These are phyloP conservation scores for Aspergillus floridensis DNA, from an alignment of 2,329 filamentous ascomycete genomes.

Conservation along the genomic window DNA sequence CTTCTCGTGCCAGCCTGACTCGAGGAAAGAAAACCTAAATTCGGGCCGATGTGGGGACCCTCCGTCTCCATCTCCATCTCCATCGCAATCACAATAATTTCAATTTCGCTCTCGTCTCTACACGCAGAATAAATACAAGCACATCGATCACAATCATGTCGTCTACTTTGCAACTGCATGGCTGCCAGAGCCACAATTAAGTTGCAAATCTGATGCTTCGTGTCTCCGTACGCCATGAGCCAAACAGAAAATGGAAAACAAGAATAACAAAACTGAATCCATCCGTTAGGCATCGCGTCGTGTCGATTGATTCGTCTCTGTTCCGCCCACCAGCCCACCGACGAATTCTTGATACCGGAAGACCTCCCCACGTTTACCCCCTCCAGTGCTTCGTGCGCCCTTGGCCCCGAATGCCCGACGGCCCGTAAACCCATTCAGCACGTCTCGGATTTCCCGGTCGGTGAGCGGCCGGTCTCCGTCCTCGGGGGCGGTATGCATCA, in stretches of 20 bases:
- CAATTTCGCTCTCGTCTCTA: neutral
- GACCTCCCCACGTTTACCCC: conserved; percentile 71
- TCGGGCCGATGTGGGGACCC: neutral
- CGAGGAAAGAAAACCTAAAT: neutral
- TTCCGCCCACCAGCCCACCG: conserved; percentile 60
- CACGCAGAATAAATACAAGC: neutral
- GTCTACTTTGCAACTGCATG: conserved; percentile 2
- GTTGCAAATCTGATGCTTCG: conserved; percentile 1
- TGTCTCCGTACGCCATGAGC: neutral
- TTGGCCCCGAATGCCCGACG: conserved; percentile 73
- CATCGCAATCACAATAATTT: neutral
- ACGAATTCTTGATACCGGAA: conserved; percentile 96
- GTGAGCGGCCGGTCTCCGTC: conserved; percentile 63
- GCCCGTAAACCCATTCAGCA: conserved; percentile 83
- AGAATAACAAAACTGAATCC: neutral
- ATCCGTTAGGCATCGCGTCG: conserved; percentile 18
- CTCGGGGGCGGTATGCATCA: conserved; percentile 79
- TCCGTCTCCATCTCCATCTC: neutral
- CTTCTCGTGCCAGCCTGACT: neutral
- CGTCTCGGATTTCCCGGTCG: conserved; percentile 75
- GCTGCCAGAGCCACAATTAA: conserved; percentile 11
- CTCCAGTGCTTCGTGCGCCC: conserved; percentile 47
- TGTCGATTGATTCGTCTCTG: conserved; percentile 25
- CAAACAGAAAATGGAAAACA: neutral
- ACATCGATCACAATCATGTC: neutral